These are phyloP conservation scores for Ramaria sp. DNA, from an alignment of 768 basidiomycete genomes.

Conservation along the genomic window DNA sequence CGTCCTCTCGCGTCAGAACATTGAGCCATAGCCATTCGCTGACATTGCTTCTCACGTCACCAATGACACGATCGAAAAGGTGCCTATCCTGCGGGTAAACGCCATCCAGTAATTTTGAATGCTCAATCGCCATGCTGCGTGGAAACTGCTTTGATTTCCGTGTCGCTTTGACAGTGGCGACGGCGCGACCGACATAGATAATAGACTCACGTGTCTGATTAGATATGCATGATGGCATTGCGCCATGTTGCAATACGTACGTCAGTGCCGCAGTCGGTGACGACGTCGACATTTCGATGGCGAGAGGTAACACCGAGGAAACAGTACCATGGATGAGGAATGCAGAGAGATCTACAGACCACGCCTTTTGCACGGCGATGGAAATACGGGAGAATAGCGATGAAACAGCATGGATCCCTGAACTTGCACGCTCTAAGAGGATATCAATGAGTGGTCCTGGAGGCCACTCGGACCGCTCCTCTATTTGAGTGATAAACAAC, in stretches of 20 bases:
- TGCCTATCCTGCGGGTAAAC: conserved; percentile 70
- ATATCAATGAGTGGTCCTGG: conserved; percentile 78
- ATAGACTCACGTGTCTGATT: conserved; percentile 69
- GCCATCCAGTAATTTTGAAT: conserved; percentile 51
- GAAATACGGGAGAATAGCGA: conserved; percentile 63
- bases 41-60: conserved; percentile 65
- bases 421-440: conserved; percentile 57
- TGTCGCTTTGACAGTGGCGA: conserved; percentile 71
- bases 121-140: conserved; percentile 47
- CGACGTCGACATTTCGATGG: conserved; percentile 27
- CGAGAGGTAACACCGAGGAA: conserved; percentile 49
- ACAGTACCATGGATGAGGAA: conserved; percentile 75
- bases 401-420: conserved; percentile 69
- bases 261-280: background rate
- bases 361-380: conserved; percentile 66
- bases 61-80: conserved; percentile 62
- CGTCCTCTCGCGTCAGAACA: conserved; percentile 72
- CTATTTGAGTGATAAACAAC: conserved; percentile 50
- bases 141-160: conserved; percentile 63
- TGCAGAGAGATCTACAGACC: conserved; percentile 74
- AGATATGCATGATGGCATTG: conserved; percentile 70
- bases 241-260: conserved; percentile 48
- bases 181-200: conserved; percentile 75
- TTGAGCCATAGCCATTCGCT: conserved; percentile 95
- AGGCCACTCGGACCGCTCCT: conserved; percentile 43